Percentiles rank a stretch among this genome's conserved stretches.
These are phyloP conservation scores for Eucalyptus pauciflora DNA, from an alignment of 345 rosid species.

Conservation along the genomic window DNA sequence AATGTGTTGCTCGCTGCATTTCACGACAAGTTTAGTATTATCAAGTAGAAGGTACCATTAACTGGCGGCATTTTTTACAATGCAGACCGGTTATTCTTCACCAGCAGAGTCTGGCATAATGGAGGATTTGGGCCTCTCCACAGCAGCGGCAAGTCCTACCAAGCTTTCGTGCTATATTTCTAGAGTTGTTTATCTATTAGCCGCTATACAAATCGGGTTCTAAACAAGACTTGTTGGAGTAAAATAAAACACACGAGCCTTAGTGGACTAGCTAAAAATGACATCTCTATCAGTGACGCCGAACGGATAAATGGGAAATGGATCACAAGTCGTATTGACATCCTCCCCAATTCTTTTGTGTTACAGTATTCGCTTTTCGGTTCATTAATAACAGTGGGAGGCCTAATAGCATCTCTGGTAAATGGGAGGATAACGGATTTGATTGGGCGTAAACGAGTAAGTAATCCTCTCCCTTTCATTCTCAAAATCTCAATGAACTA, in stretches of 20 bases:
- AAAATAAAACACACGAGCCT: background rate
- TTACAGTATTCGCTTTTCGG: slow-evolving; percentile 14
- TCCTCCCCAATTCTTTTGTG: background rate
- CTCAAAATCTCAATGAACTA: background rate
- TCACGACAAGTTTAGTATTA: background rate
- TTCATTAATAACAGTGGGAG: slow-evolving; percentile 13
- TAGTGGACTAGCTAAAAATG: background rate
- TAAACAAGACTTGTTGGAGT: background rate
- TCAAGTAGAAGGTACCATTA: background rate
- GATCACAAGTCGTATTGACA: background rate
- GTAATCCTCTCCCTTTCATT: background rate
- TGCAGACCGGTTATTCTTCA: slow-evolving; percentile 1
- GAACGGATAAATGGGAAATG: background rate
- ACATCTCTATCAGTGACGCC: background rate
- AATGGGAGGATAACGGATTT: background rate
- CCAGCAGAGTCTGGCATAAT: slow-evolving; percentile 4
- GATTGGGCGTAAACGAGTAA: background rate
- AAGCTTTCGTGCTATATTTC: background rate
- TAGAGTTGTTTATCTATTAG: background rate
- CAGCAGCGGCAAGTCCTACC: background rate
- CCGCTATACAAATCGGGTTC: background rate
- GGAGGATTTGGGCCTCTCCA: slow-evolving; percentile 1
- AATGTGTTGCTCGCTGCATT: background rate
- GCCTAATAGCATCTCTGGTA: slow-evolving; percentile 6
- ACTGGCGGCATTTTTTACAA: background rate